Base-by-base conservation (phyloP, 2,329 filamentous ascomycete species). In the Cladosporium cucumerinum region DNA sequence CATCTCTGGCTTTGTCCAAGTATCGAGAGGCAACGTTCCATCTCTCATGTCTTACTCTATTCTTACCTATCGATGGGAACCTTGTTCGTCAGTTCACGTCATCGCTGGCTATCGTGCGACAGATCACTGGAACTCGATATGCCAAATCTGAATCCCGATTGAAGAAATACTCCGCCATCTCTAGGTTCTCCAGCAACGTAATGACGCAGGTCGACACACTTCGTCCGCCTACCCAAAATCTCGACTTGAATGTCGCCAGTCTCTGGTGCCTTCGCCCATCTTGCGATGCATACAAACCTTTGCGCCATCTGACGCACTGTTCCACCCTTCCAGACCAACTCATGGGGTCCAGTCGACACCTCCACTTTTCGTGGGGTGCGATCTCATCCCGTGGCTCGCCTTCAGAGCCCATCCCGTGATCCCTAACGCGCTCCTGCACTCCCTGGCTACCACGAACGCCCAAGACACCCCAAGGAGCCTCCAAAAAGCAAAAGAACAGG, bases 401-500 rank as follows among this genome's bases (percentile, higher is more conserved):
- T 46, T 10, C 39, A 46, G n/a, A 8, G 39, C 7, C 39, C 39
- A 21, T 6, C 39, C 39, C 8, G 34, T 16, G n/a, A 11, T 46
- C 8, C 10, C 2, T n/a, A 46, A 46, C n/a, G 5, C 39, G 6
- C 39, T 46, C n/a, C 39, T 21, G 10, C 39, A 46, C 10, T 12
- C 39, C 30, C 51, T 14, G 4, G 18, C 18, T 16, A 8, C 28
- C 6, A 54, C 14, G 5, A 52, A 12, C 48, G 30, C 21, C 14
- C 12, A 11, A 12, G 21, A 26, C 49, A 10, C 3, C 25, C 48
- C 25, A 3, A 11, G 3, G 16, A 32, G 2, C 28, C 30, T 14
- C 18, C 30, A 57, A 34, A 61, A 34, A 36, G 26, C 28, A 61
- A 61, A 61, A 61, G 21, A 52, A 52, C 58, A 61, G 58, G 58